Evolutionary conservation across 768 basidiomycete species (phyloP), one percentile per base, ranked within the genome.

Genomic region (Amanita phalloides): DNA sequence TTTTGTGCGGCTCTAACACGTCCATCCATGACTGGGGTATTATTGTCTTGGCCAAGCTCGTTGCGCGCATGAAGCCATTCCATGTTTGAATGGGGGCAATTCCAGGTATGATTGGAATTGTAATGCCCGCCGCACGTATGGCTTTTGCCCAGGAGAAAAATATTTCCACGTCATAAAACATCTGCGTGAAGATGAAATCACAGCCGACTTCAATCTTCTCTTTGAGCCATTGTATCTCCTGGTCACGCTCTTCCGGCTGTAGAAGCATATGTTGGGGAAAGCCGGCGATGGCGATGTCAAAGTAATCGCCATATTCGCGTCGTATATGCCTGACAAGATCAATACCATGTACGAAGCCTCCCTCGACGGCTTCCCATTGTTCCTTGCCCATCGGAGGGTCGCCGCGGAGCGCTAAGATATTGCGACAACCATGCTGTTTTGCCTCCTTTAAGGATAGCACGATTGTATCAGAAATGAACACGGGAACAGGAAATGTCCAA

Each of bases 151-250:
- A 99, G 46, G 75, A 73, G 61, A 96, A 82, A 71, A 99, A 98
- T 59, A 98, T 63, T 32, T 90, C 78, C 45, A 86, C 83, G 60
- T 96, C 94, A 69, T 94, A 96, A 71, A 97, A 97, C 90, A 97
- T 92, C 67, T 97, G 94, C 0, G 94, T 96, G 73, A 97, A 96
- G 67, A 97, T 96, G 70, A 95, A 90, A 63, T 82, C 76, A 55
- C 84, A 88, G 36, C 94, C 93, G 8, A 82, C 87, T 56, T 95
- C 92, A 53, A 94, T 70, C 68, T 97, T 97, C 57, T 88, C 83
- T 68, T 95, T 95, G 56, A 96, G 74, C 66, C 77, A 94, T 53
- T 75, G 67, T 68, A 96, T 83, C 66, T 97, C 94, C 49, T 78
- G 77, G 26, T 76, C 79, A 38, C 77, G 78, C 59, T 92, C 84